These are phyloP conservation scores for Allantophomopsis lycopodina DNA, from an alignment of 2,329 filamentous ascomycete genomes.

Conservation along the genomic window DNA sequence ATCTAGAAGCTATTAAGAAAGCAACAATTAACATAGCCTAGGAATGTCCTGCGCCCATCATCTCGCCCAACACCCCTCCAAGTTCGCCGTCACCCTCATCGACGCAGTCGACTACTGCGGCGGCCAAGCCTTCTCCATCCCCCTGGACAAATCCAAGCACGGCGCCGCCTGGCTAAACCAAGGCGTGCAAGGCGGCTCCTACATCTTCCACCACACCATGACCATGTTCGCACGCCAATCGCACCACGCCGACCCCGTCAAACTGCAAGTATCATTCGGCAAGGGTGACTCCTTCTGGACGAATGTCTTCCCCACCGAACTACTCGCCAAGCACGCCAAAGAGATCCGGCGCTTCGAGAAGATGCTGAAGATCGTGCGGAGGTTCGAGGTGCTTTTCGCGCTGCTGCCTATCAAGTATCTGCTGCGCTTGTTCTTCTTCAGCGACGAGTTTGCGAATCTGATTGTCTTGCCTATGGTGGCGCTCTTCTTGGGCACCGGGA, in stretches of 20 bases:
- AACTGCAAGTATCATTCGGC: conserved; percentile 48
- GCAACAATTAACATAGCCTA: no score
- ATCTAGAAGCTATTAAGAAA: no score
- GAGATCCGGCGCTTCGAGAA: conserved; percentile 42
- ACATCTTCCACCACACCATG: conserved; percentile 56
- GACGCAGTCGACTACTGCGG: conserved; percentile 44
- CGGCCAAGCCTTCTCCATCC: conserved; percentile 46
- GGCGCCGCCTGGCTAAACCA: conserved; percentile 48
- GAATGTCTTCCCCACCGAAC: conserved; percentile 47
- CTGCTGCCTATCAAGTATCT: conserved; percentile 50
- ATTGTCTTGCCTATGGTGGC: conserved; percentile 61
- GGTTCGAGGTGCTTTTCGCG: conserved; percentile 45
- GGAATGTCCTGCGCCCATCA: conserved; percentile 56
- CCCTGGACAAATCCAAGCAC: conserved; percentile 38
- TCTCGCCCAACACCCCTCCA: conserved; percentile 48
- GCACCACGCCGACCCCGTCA: conserved; percentile 39
- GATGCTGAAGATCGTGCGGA: conserved; percentile 42
- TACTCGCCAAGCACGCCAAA: conserved; percentile 37
- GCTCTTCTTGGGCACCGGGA: conserved; percentile 61
- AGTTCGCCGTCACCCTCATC: conserved; percentile 50
- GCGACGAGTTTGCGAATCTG: conserved; percentile 54
- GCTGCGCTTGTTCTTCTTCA: conserved; percentile 55
- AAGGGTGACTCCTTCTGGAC: conserved; percentile 52
- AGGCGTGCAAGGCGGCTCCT: conserved; percentile 46
- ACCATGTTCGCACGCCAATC: conserved; percentile 47